phyloP scores from a whole-genome alignment of 148 eudicot species.

The Drosera capensis region DNA sequence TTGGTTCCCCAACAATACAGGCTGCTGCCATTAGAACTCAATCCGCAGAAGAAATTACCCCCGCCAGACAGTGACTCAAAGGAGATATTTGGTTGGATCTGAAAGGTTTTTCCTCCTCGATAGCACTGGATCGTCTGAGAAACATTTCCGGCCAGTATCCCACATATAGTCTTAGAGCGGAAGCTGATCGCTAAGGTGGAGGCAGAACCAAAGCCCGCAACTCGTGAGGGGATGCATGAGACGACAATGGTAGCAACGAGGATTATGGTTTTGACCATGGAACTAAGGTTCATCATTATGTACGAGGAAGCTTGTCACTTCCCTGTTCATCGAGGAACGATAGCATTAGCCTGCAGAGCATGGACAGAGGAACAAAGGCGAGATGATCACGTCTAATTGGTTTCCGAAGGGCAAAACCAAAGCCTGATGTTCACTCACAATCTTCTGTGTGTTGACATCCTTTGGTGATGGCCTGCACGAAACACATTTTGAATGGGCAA shows the following conservation, averaged over 20 bases:
- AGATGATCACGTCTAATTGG: background rate
- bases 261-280: constrained; percentile 1
- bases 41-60: constrained; percentile 25
- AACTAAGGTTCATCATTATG: constrained; percentile 10
- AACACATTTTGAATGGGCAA: background rate
- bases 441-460: background rate
- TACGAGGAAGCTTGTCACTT: constrained; percentile 1
- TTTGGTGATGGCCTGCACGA: constrained; percentile 21
- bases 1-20: constrained; percentile 37
- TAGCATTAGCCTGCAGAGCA: background rate
- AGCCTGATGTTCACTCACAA: constrained; percentile 1
- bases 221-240: constrained; percentile 8
- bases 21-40: constrained; percentile 22
- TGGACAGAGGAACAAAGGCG: background rate
- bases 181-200: constrained; percentile 28
- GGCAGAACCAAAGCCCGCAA: constrained; percentile 22
- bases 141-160: constrained; percentile 29
- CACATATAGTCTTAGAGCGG: constrained; percentile 24
- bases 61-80: constrained; percentile 38
- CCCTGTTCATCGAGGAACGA: background rate
- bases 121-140: constrained; percentile 31
- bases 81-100: constrained; percentile 21
- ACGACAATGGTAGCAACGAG: constrained; percentile 7
- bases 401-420: background rate
- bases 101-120: constrained; percentile 9